A percentile compares a stretch with the other conserved stretches of the same genome.
Conservation (phyloP, 1,139 yeast genomes). For the Diutina mesorugosa region DNA sequence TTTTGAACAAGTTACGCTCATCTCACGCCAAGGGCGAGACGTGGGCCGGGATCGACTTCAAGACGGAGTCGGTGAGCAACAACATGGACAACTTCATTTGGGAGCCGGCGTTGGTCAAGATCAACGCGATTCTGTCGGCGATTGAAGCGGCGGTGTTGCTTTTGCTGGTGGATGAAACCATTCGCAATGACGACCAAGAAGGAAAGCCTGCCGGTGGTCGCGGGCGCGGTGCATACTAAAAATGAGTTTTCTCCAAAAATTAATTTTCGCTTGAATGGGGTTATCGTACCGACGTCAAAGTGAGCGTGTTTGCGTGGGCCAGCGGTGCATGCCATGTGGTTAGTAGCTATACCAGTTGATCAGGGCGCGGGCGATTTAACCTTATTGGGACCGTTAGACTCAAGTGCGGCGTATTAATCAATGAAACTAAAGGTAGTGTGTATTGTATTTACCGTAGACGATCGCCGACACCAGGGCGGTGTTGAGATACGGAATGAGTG, state of each 20-base stretch:
- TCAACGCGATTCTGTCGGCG: constrained; percentile 89
- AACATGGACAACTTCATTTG: constrained; percentile 82
- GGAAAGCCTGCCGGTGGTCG: constrained; percentile 7
- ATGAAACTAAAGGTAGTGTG: not conserved
- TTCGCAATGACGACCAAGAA: constrained; percentile 23
- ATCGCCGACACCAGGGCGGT: too few species aligned
- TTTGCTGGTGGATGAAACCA: constrained; percentile 90
- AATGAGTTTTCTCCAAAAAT: not conserved
- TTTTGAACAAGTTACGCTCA: constrained; percentile 81
- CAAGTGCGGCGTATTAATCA: not conserved
- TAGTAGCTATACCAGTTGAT: not conserved
- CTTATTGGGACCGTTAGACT: not conserved
- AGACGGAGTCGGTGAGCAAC: constrained; percentile 69
- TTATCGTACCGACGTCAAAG: not conserved
- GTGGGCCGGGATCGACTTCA: constrained; percentile 91
- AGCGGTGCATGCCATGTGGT: not conserved
- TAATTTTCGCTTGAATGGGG: not conserved
- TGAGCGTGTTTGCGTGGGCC: not conserved
- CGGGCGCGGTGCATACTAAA: constrained; percentile 8
- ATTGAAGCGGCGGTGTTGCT: constrained; percentile 95
- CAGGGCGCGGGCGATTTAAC: not conserved
- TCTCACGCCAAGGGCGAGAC: constrained; percentile 87
- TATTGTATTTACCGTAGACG: too few species aligned
- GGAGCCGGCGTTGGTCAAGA: constrained; percentile 95
- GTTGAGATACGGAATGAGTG: too few species aligned